Conservation (phyloP, 1,139 yeast genomes). For the Kodamaea sp. region DNA sequence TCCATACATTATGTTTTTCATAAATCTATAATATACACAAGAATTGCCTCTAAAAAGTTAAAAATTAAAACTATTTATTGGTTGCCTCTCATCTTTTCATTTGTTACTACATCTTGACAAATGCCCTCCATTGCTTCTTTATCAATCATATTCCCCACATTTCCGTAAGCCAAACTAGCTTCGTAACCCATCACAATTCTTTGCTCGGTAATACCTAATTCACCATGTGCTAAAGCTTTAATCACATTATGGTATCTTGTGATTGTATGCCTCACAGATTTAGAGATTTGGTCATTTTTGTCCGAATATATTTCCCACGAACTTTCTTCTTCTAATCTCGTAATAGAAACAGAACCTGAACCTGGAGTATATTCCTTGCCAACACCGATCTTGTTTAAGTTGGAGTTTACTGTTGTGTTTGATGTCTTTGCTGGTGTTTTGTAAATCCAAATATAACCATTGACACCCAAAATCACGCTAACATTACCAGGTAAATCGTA, state of each 20-base stretch:
- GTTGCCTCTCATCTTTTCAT: slow-evolving; percentile 70
- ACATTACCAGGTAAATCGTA: slow-evolving; percentile 88
- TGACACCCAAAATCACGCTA: slow-evolving; percentile 85
- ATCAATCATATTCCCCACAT: slow-evolving; percentile 70
- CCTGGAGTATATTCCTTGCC: slow-evolving; percentile 52
- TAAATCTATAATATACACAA: not conserved
- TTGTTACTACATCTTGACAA: slow-evolving; percentile 70
- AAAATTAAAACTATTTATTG: no score
- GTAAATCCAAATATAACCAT: slow-evolving; percentile 91
- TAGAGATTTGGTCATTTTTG: slow-evolving; percentile 68
- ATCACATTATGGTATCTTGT: slow-evolving; percentile 83
- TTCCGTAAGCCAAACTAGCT: slow-evolving; percentile 75
- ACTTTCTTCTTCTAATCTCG: slow-evolving; percentile 88
- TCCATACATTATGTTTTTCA: not conserved
- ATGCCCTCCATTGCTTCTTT: slow-evolving; percentile 70
- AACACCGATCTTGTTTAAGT: slow-evolving; percentile 35
- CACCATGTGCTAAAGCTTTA: slow-evolving; percentile 74
- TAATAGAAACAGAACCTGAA: slow-evolving; percentile 63
- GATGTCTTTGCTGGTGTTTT: slow-evolving; percentile 48
- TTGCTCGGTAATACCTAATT: slow-evolving; percentile 80
- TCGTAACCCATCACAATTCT: slow-evolving; percentile 82
- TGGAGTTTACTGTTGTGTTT: slow-evolving; percentile 15
- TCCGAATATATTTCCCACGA: slow-evolving; percentile 96
- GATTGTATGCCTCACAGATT: slow-evolving; percentile 64
- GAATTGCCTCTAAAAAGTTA: no score